These are phyloP conservation scores for Leavenworthia alabamica DNA, from an alignment of 345 rosid genomes.

Conservation along the genomic window DNA sequence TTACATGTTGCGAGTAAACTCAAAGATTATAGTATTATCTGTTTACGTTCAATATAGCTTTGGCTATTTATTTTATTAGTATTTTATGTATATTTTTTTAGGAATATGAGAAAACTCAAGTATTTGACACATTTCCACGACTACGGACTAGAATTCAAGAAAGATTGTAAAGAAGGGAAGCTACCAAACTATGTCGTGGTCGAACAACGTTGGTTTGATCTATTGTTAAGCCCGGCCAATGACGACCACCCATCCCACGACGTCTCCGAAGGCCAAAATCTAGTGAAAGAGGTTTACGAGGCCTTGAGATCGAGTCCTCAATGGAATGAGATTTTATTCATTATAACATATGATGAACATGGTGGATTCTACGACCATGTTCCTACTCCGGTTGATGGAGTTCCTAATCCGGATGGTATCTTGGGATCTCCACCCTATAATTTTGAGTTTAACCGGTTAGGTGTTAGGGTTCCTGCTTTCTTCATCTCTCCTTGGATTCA, in stretches of 20 bases:
- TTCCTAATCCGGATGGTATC: slow-evolving; percentile 48
- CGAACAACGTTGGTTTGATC: slow-evolving; percentile 42
- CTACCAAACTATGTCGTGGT: slow-evolving; percentile 46
- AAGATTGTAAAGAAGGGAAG: slow-evolving; percentile 42
- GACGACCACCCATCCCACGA: slow-evolving; percentile 58
- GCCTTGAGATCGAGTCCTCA: slow-evolving; percentile 48
- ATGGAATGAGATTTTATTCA: slow-evolving; percentile 45
- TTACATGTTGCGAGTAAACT: too few relatives aligned
- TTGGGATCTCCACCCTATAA: slow-evolving; percentile 42
- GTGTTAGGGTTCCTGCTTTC: slow-evolving; percentile 50
- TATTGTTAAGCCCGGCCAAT: slow-evolving; percentile 35
- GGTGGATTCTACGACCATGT: slow-evolving; percentile 62
- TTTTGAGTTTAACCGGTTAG: slow-evolving; percentile 51
- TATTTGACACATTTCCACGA: slow-evolving; percentile 40
- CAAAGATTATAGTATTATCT: too few relatives aligned
- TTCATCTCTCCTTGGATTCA: slow-evolving; percentile 56
- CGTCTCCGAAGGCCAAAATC: slow-evolving; percentile 46
- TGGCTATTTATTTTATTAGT: too few relatives aligned
- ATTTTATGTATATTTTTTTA: neutral
- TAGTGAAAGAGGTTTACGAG: slow-evolving; percentile 50
- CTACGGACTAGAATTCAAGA: slow-evolving; percentile 38
- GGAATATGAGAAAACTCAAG: slow-evolving; percentile 41
- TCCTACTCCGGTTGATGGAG: slow-evolving; percentile 39
- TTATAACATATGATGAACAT: slow-evolving; percentile 48
- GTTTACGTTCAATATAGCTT: too few relatives aligned